Evolutionary conservation across 129 eudicot genomes (phyloP).

Genomic region (Centella asiatica): DNA sequence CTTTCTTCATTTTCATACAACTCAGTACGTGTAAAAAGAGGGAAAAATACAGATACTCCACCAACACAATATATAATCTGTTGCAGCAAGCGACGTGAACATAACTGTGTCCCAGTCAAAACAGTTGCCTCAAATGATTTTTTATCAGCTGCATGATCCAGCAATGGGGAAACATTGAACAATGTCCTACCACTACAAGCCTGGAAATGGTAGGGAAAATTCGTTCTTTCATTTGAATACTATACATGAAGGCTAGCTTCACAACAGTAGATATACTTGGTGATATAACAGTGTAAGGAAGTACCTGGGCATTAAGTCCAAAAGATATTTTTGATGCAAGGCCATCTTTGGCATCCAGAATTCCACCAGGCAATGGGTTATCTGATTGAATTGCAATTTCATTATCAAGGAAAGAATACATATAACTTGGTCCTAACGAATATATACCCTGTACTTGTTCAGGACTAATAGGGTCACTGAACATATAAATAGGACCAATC

Average conservation of each 20-base stretch:
- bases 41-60: slow-evolving; percentile 97
- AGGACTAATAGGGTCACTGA: slow-evolving; percentile 70
- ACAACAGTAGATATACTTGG: neutral
- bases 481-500: slow-evolving; percentile 86
- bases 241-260: neutral
- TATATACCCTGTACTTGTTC: slow-evolving; percentile 86
- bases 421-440: slow-evolving; percentile 89
- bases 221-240: neutral
- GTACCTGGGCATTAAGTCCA: slow-evolving; percentile 98
- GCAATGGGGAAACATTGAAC: slow-evolving; percentile 72
- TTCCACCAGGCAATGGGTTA: slow-evolving; percentile 64
- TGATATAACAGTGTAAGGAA: neutral
- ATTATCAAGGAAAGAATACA: slow-evolving; percentile 90
- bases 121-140: slow-evolving; percentile 77
- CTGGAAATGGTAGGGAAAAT: slow-evolving; percentile 27
- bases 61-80: slow-evolving; percentile 94
- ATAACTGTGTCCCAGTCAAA: slow-evolving; percentile 74
- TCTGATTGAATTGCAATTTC: slow-evolving; percentile 52
- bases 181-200: slow-evolving; percentile 74
- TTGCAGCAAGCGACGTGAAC: slow-evolving; percentile 86
- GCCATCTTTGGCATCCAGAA: slow-evolving; percentile 88
- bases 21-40: slow-evolving; percentile 74
- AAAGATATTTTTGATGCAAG: slow-evolving; percentile 87
- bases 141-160: slow-evolving; percentile 62
- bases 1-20: slow-evolving; percentile 42